Evolutionary conservation across 306 rosid species (phyloP), one percentile per base, ranked within the genome.

Genomic region (Fragaria ananassa): DNA sequence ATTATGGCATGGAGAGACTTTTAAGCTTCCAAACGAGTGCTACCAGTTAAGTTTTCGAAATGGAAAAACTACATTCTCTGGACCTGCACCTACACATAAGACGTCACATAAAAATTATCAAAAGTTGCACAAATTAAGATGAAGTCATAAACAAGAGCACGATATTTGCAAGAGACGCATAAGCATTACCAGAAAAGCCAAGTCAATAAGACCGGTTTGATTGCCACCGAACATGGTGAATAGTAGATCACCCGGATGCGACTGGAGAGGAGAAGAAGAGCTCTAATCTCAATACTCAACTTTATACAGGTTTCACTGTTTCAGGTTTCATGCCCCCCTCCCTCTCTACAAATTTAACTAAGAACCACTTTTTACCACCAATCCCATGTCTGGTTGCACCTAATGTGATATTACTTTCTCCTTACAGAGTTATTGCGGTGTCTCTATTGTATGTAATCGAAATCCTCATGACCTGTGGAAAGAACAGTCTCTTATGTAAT

Each of bases 171-270:
- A 72, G 70, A 65, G 29, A 49, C 12, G 75, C 47, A 46, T 44
- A 58, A 68, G 47, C 83, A 81, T 81, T 92, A 96, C 99, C 37
- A 98, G 98, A 83, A 96, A 96, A 74, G 99, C 98, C 88, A 96
- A 85, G 86, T 96, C 98, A 82, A 96, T 96, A 86, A 96, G 97
- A 70, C 98, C 99, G 80, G 99, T 96, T 83, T 96, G 99, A 75
- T 88, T 96, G 91, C 99, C 82, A 71, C 98, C 98, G 23, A 96
- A 92, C 85, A 92, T 96, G 0, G 99, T 96, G 88, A 96, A 96
- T 83, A 92, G 97, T 71, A 96, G 81, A 85, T 98, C 98, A 65
- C 99, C 99, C 17, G 98, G 96, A 88, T 92, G 99, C 8, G 98
- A 86, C 99, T 96, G 91, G 75, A 87, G 88, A 76, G 58, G 19